A percentile compares a stretch with the other conserved stretches of the same genome.
phyloP scores from a whole-genome alignment of 257 asterid species.

The Salvia rosmarinus region DNA sequence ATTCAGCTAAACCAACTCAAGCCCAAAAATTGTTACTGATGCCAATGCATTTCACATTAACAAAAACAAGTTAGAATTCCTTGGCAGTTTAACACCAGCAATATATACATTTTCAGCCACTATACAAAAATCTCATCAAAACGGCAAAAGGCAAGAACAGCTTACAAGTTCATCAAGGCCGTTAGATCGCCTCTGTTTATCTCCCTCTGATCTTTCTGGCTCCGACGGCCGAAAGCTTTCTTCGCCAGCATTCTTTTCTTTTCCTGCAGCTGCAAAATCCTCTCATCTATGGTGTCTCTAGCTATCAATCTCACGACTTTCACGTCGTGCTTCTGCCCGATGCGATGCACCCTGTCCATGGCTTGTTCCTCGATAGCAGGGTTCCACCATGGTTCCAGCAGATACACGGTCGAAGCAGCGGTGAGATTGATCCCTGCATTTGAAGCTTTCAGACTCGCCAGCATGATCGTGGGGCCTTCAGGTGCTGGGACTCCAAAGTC shows the following conservation, averaged over 20 bases:
- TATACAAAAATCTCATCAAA: neutral
- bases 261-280: constrained; percentile 76
- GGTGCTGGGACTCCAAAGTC: constrained; percentile 62
- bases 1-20: no score
- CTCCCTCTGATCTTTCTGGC: constrained; percentile 55
- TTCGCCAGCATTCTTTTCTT: constrained; percentile 66
- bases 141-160: neutral
- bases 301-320: constrained; percentile 81
- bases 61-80: neutral
- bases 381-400: constrained; percentile 98
- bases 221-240: constrained; percentile 62
- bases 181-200: constrained; percentile 65
- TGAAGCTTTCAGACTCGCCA: constrained; percentile 84
- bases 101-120: neutral
- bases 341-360: constrained; percentile 92
- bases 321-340: constrained; percentile 78
- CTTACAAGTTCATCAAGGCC: constrained; percentile 67
- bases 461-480: constrained; percentile 72
- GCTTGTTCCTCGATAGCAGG: constrained; percentile 97
- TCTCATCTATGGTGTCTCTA: constrained; percentile 71
- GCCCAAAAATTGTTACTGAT: no score
- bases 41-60: no score
- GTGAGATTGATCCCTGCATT: constrained; percentile 82
- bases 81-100: neutral
- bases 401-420: constrained; percentile 76